Conservation (phyloP, 495 filamentous ascomycete genomes). For the Stereocaulon alpinum region DNA sequence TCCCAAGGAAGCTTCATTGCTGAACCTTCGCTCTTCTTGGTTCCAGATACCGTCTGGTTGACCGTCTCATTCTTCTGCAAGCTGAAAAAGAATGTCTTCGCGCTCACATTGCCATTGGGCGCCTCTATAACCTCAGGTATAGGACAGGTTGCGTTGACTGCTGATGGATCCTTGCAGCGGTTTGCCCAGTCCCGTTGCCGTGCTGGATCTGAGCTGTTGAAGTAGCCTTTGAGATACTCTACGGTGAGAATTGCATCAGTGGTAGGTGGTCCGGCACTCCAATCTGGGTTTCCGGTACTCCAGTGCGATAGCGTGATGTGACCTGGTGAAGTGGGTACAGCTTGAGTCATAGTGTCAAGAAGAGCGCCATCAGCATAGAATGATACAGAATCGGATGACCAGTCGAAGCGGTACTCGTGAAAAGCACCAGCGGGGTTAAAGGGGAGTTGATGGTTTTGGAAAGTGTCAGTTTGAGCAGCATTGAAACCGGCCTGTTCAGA, state of each 20-base stretch:
- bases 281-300: constrained; percentile 61
- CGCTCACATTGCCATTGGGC: constrained; percentile 31
- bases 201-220: constrained; percentile 50
- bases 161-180: constrained; percentile 39
- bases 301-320: constrained; percentile 63
- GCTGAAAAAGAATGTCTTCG: constrained; percentile 50
- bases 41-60: constrained; percentile 44
- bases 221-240: constrained; percentile 63
- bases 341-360: constrained; percentile 43
- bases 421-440: constrained; percentile 51
- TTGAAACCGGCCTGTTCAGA: constrained; percentile 46
- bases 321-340: constrained; percentile 47
- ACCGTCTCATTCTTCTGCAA: constrained; percentile 41
- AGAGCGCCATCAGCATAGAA: constrained; percentile 55
- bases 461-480: constrained; percentile 43
- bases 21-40: constrained; percentile 13
- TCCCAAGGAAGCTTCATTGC: neutral
- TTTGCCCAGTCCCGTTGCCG: constrained; percentile 35
- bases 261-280: constrained; percentile 58
- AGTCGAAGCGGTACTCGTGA: constrained; percentile 74
- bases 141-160: constrained; percentile 38
- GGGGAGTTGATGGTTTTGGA: constrained; percentile 42
- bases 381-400: constrained; percentile 44
- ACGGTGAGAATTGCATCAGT: constrained; percentile 50
- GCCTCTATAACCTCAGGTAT: constrained; percentile 45